A percentile compares a stretch with the other conserved stretches of the same genome.
Evolutionary conservation across 2,329 filamentous ascomycete genomes (phyloP).

Genomic region (Epichloe scottii): DNA sequence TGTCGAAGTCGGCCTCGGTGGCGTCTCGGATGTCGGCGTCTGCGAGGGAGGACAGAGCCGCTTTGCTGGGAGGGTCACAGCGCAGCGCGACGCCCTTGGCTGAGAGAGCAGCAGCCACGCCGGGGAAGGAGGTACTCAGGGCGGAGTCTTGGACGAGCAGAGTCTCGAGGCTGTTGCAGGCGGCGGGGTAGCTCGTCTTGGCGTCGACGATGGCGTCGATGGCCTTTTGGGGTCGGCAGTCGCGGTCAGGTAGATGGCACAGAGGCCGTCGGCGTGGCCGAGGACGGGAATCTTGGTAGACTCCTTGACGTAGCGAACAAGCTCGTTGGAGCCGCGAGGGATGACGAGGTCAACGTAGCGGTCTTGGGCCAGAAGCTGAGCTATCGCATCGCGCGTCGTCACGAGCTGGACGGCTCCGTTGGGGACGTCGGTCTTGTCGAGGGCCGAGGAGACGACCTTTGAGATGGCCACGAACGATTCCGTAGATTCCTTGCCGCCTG

Average conservation of each 20-base stretch:
- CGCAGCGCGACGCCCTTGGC: slow-evolving; percentile 68
- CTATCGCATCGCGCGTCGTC: slow-evolving; percentile 81
- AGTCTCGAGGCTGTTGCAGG: slow-evolving; percentile 90
- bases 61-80: slow-evolving; percentile 61
- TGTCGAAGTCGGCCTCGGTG: slow-evolving; percentile 61
- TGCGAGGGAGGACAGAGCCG: slow-evolving; percentile 34
- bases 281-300: slow-evolving; percentile 91
- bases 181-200: slow-evolving; percentile 88
- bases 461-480: slow-evolving; percentile 92
- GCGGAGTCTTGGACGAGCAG: slow-evolving; percentile 69
- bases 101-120: slow-evolving; percentile 61
- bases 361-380: slow-evolving; percentile 75
- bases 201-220: slow-evolving; percentile 73
- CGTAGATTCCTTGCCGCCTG: slow-evolving; percentile 88
- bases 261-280: slow-evolving; percentile 90
- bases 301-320: slow-evolving; percentile 80
- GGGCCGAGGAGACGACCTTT: slow-evolving; percentile 65
- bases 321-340: slow-evolving; percentile 78
- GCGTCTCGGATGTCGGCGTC: slow-evolving; percentile 49
- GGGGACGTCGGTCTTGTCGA: slow-evolving; percentile 62
- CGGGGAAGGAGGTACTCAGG: slow-evolving; percentile 53
- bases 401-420: slow-evolving; percentile 86
- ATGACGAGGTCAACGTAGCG: slow-evolving; percentile 89
- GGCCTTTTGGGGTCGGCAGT: slow-evolving; percentile 64
- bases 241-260: slow-evolving; percentile 70